Evolutionary conservation across 129 eudicot genomes (phyloP), one percentile per base, ranked within the genome.

Genomic region (Lactuca saligna): DNA sequence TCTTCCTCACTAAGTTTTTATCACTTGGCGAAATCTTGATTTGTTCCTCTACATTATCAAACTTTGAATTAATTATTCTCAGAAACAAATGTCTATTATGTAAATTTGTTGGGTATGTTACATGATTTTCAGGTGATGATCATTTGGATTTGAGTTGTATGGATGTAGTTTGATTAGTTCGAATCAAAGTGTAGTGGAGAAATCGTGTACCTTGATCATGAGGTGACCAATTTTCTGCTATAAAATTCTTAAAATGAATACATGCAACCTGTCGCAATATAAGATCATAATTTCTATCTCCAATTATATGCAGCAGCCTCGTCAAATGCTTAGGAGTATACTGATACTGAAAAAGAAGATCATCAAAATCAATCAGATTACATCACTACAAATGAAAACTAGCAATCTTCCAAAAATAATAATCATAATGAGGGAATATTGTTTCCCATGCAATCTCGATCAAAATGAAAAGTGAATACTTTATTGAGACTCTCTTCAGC

Each of bases 211-310:
- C 91, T 1, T 89, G 84, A 54, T 86, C 95, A 79, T 78, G 83
- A 46, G 96, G 96, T 4, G 83, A 77, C 98, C 98, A 93, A 70
- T 93, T 87, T 50, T 81, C 88, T 14, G 87, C 99, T 63, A 89
- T 72, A 62, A 93, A 93, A 62, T 93, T 93, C 82, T 93, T 93
- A 64, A 93, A 93, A 75, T 91, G 86, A 66, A 93, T 93, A 61
- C 97, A 89, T 3, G 99, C 97, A 71, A 85, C 88, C 75, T 93
- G 99, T 16, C 99, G 51, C 15, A 93, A 88, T 1, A 87, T 92
- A 72, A 83, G 67, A 32, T 89, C 99, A 34, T 88, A 81, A 46
- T 79, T 89, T 48, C 82, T 88, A 75, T 93, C 99, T 0, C 89
- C 97, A 16, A 89, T 83, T 61, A 93, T 93, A 83, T 89, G 97